A percentile compares a stretch with the other conserved stretches of the same genome.
phyloP scores from a whole-genome alignment of 208 protist genomes.

The Wallacemonas sp. region DNA sequence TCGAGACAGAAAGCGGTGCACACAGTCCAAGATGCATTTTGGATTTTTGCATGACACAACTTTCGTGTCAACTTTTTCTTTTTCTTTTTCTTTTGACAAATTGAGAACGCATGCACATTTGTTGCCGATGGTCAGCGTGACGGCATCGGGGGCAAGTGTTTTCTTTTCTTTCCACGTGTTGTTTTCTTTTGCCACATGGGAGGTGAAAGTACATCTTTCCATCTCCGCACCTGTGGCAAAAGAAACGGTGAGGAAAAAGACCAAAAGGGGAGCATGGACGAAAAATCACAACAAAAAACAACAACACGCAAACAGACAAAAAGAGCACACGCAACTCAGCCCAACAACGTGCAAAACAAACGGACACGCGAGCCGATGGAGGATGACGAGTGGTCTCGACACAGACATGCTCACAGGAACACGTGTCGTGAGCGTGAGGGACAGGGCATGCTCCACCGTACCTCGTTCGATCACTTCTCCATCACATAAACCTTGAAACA shows the following conservation, averaged over 20 bases:
- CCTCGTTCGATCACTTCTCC: too few relatives aligned
- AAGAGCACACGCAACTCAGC: neutral
- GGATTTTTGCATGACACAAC: neutral
- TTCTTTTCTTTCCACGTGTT: too few relatives aligned
- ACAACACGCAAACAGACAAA: constrained; percentile 10
- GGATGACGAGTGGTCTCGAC: too few relatives aligned
- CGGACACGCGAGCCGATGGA: too few relatives aligned
- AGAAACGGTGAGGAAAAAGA: constrained; percentile 15
- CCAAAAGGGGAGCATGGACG: neutral
- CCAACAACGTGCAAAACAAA: neutral
- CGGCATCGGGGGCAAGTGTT: too few relatives aligned
- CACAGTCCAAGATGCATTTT: neutral
- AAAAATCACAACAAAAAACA: constrained; percentile 4
- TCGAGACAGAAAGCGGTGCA: neutral
- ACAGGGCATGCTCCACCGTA: too few relatives aligned
- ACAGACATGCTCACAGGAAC: too few relatives aligned
- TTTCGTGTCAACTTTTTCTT: neutral
- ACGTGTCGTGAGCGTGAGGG: too few relatives aligned
- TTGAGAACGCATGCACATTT: neutral
- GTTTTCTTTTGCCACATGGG: too few relatives aligned
- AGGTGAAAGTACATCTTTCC: constrained; percentile 8
- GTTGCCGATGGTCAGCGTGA: too few relatives aligned
- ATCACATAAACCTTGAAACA: too few relatives aligned
- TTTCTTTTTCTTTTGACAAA: constrained; percentile 1
- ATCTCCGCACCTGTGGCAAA: constrained; percentile 1